Base-by-base conservation (phyloP, 805 yeast species). In the Myxozyma sirexii region DNA sequence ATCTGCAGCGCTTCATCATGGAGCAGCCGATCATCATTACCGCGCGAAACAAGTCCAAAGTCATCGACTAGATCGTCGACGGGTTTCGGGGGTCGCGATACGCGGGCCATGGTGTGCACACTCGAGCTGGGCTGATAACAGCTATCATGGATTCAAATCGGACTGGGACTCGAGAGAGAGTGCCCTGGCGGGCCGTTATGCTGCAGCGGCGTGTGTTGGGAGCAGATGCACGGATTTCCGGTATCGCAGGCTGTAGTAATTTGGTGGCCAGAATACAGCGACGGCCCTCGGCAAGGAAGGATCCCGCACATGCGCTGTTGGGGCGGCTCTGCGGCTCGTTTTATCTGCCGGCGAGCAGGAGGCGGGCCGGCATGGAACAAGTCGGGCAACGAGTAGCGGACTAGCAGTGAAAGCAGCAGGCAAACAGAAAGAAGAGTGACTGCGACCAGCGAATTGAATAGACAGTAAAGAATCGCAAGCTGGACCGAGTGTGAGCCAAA, bases 1-100 rank as follows among this genome's bases (percentile, higher is more conserved):
- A 15, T 21, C 56, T 64, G 67, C 15, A 33, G 58, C 3, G 44
- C 54, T 15, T 46, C 31, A 33, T 60, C 49, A 37, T 27, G 23
- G 38, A 49, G 54, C 19, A 63, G 63, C 21, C 64, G 47, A 21
- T 42, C 31, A 29, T 64, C 67, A 24, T 31, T 38, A 17, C 67
- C 66, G 29, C 67, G 56, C 23, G 65, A 59, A 13, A 61, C 61
- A 26, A 63, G 48, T 12, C 67, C 67, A 48, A 57, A 58, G 43
- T 58, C 64, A 37, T 51, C 60, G 15, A 29, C 38, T n/a, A 43
- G 35, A 15, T 27, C 51, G 12, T 31, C 52, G 33, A n/a, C 39
- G 24, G 27, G 15, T 43, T 10, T 26, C 33, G 17, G 33, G 6
- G 27, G 35, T 15, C 7, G 53, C 29, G 3, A 21, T 21, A 12